Percentiles rank a stretch among this genome's conserved stretches.
Conservation (phyloP, 306 rosid species). For the Prinsepia uniflora region DNA sequence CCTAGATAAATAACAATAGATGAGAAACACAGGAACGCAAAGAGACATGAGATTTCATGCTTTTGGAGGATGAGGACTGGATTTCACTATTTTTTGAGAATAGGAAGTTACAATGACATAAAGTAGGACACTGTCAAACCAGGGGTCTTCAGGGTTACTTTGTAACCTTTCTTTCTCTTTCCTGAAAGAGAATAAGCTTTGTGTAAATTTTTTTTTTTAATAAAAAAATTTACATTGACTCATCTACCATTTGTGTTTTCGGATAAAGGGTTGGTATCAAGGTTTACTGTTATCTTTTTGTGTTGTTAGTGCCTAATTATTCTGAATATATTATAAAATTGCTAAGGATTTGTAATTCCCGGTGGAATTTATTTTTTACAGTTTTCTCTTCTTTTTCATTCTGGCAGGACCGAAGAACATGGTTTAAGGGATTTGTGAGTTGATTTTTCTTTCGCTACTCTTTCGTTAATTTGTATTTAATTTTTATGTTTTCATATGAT, state of each 20-base stretch:
- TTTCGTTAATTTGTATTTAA: background rate
- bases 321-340: background rate
- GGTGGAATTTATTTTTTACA: conserved; percentile 33
- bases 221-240: background rate
- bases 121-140: background rate
- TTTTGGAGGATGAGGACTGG: background rate
- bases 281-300: background rate
- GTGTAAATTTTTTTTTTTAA: background rate
- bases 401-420: conserved; percentile 72
- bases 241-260: background rate
- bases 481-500: background rate
- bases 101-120: background rate
- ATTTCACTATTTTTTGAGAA: background rate
- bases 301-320: background rate
- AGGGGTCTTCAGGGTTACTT: no score
- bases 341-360: background rate
- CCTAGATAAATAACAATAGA: background rate
- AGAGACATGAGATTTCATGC: background rate
- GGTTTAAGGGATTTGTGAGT: conserved; percentile 86
- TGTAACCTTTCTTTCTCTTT: background rate
- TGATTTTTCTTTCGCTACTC: conserved; percentile 19
- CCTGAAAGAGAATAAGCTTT: background rate
- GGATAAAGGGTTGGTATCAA: background rate
- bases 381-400: conserved; percentile 29
- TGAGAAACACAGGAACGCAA: background rate